Evolutionary conservation across 768 basidiomycete genomes (phyloP), one percentile per base, ranked within the genome.

Genomic region (Hypsizygus marmoreus): DNA sequence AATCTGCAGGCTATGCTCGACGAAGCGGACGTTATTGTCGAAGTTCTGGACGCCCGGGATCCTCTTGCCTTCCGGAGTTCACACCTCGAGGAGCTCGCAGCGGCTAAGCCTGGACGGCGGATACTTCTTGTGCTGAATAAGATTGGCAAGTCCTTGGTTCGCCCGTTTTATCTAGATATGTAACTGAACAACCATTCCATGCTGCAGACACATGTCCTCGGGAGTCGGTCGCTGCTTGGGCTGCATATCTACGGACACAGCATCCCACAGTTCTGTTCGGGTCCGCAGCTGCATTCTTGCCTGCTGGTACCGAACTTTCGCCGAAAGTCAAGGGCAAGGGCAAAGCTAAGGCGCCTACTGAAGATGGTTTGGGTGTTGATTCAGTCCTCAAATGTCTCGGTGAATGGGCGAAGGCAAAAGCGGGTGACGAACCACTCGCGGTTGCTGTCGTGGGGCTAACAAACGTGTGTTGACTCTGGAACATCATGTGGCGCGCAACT

Each of bases 31-130:
- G 85, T 91, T 5, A 64, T 94, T 2, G 49, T 95, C 17, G 74
- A 93, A 62, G 80, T 95, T 11, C 74, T 95, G 33, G 94, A 95
- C 61, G 88, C 86, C 2, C 76, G 91, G 37, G 94, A 95, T 62
- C 92, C 94, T 9, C 62, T 79, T 9, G 73, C 87, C 14, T 84
- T 78, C 60, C 75, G 91, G 40, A 89, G 86, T 56, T 61, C 63
- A 24, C 74, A 76, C 47, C 45, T 91, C 39, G 90, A 94, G 60
- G 66, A 75, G 16, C 63, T 84, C 37, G 65, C 69, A 14, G 64
- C 65, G 26, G 69, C 61, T 14, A 66, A 66, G 50, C 47, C 57
- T 47, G 77, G 64, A 49, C 76, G 76, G 57, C 73, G 65, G 62
- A 66, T 86, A 10, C 55, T 86, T 14, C 65, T 93, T n/a, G 72